Percentiles rank a stretch among this genome's conserved stretches.
Conservation (phyloP, 1,139 yeast species). For the Yamadazyma dendronema region DNA sequence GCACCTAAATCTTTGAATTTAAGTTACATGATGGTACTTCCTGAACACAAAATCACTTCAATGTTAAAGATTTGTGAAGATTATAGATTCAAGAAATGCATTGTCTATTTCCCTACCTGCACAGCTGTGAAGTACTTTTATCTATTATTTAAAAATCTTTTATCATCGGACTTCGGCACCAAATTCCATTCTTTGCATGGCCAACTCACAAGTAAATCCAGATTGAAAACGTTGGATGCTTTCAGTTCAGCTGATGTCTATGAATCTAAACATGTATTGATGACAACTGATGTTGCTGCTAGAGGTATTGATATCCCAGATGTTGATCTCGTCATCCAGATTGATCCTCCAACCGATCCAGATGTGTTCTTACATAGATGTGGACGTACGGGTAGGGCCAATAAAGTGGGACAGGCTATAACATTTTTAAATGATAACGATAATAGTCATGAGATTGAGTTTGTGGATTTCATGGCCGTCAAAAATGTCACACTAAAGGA, state of each 20-base stretch:
- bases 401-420: constrained; percentile 75
- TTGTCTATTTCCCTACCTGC: constrained; percentile 92
- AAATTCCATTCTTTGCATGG: constrained; percentile 78
- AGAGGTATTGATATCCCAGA: constrained; percentile 93
- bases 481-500: constrained; percentile 58
- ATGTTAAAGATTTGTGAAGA: constrained; percentile 54
- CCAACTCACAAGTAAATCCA: constrained; percentile 69
- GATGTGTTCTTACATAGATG: constrained; percentile 85
- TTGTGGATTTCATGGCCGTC: constrained; percentile 75
- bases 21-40: constrained; percentile 58
- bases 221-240: constrained; percentile 64
- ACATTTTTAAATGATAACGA: constrained; percentile 62
- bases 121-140: constrained; percentile 76
- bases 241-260: constrained; percentile 51
- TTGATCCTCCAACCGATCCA: constrained; percentile 91
- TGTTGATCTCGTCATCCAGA: constrained; percentile 81
- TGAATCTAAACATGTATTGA: constrained; percentile 54
- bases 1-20: constrained; percentile 68
- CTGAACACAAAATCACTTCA: constrained; percentile 59
- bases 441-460: constrained; percentile 75
- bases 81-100: constrained; percentile 66
- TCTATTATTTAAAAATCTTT: constrained; percentile 41
- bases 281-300: constrained; percentile 89
- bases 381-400: constrained; percentile 93
- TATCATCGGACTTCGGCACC: constrained; percentile 22